Evolutionary conservation across 305 asterid species (phyloP), one percentile per base, ranked within the genome.

Genomic region (Fraxinus xanthoxyloides): DNA sequence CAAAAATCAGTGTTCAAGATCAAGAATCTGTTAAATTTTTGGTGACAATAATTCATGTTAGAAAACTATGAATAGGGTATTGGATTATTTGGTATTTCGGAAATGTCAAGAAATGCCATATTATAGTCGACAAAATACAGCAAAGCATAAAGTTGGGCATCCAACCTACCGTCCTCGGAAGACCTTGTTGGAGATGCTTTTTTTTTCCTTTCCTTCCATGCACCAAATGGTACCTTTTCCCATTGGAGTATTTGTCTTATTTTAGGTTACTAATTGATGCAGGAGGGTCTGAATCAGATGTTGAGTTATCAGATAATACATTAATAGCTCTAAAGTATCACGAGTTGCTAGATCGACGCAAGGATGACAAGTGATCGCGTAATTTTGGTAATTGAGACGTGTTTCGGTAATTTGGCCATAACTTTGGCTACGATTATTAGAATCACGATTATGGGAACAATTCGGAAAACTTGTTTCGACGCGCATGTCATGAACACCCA

Each of bases 131-230:
- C 85, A 81, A 82, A 80, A 51, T 59, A 28, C 30, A 87, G 61
- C 51, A 26, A 28, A 30, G 79, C 17, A 59, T 75, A 74, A 74
- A 19, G 10, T 51, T 48, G 70, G 76, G 72, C 36, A 78, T 76
- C 77, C 34, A 70, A 84, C 84, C 84, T 77, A 82, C 86, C 87
- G 74, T 48, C 84, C 67, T 79, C 5, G 15, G 35, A 75, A 38
- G 74, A 23, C 72, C 72, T 51, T 21, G 46, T 74, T 81, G 56
- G 73, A 78, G 84, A 81, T 79, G 77, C 81, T 30, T 81, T 83
- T 54, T 56, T 56, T 48, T 48, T 0, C 4, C 8, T 36, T 7
- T 36, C 13, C 5, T 9, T 38, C 19, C 23, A 36, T 46, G 26
- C 67, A 12, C 63, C 26, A 43, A 79, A 12, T 32, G 61, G 19